These are phyloP conservation scores for Ceratocystis albifundus DNA, from an alignment of 2,329 filamentous ascomycete genomes.

Conservation along the genomic window DNA sequence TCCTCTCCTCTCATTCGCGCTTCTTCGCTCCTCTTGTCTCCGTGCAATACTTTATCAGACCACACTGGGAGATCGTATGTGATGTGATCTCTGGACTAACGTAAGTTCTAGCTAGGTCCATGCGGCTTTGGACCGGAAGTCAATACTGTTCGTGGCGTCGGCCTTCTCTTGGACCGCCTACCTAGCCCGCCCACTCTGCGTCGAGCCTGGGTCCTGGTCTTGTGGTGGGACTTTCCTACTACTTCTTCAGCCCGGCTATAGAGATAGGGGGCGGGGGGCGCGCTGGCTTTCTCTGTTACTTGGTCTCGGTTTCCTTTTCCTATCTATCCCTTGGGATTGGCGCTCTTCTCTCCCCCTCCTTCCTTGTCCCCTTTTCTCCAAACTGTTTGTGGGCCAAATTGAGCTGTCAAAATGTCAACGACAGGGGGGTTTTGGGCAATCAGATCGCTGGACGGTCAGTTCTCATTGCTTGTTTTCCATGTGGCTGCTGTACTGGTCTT, in stretches of 20 bases:
- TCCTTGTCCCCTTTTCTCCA: background rate
- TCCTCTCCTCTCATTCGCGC: background rate
- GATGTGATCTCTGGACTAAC: background rate
- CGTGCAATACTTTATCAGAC: background rate
- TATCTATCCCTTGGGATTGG: background rate
- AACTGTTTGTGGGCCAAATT: background rate
- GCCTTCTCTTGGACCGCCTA: background rate
- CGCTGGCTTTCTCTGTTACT: background rate
- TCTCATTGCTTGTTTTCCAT: conserved; percentile 3
- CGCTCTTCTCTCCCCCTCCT: background rate
- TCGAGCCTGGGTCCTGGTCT: background rate
- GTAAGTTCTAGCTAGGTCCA: background rate
- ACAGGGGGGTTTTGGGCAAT: background rate
- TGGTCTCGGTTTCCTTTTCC: background rate
- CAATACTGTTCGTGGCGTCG: background rate
- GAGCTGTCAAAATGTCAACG: conserved; percentile 3
- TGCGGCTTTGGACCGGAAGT: too few species aligned
- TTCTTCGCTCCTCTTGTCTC: background rate
- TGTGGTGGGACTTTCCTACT: background rate
- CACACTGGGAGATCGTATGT: background rate
- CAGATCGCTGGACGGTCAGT: background rate
- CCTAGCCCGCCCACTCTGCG: background rate
- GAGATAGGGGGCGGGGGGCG: background rate
- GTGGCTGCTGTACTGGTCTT: background rate
- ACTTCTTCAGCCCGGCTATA: background rate